Evolutionary conservation across 192 early-diverging fungal genomes (phyloP), one percentile per base, ranked within the genome.

Genomic region (Podila clonocystis): DNA sequence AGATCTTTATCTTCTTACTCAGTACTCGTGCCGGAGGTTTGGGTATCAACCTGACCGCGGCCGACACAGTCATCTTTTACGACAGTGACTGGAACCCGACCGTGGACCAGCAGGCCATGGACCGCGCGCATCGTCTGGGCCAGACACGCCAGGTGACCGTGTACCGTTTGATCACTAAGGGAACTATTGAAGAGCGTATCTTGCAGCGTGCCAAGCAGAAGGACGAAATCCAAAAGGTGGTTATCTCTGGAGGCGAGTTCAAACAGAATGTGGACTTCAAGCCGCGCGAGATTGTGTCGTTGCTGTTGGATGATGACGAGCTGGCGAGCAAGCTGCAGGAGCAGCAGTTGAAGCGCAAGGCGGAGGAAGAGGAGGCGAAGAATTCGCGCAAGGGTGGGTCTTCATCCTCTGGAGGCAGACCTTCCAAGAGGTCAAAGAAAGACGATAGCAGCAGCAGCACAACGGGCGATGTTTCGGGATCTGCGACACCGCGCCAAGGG

Each of bases 181-280:
- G 91, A 9, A 94, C 94, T 0, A 92, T 95, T 30, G 94, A 95
- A 71, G 94, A 95, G 82, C 87, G 92, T 24, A 94, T 95, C 48
- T 73, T 94, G 52, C 85, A 90, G 75, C 89, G 94, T 26, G 93
- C 94, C 0, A 90, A 91, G 73, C 94, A 96, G 70, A 97, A 97
- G 86, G 94, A 96, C 80, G 93, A 97, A 74, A 97, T 97, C 24
- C 96, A 97, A 73, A 94, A 94, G 63, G 95, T 97, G 2, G 96
- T 97, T 48, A 96, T 97, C 68, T 92, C 94, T 20, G 96, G 96
- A n/a, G 94, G 94, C 8, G 94, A 95, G 66, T 92, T 91, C 74
- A 91, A 90, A 79, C 89, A 87, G 82, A 72, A 22, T 38, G 92
- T 94, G 28, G 95, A 95, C 60, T 93, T 95, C 50, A 97, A 95